Percentiles rank a stretch among this genome's conserved stretches.
Evolutionary conservation across 345 rosid species (phyloP).

Genomic region (Brassica carinata): DNA sequence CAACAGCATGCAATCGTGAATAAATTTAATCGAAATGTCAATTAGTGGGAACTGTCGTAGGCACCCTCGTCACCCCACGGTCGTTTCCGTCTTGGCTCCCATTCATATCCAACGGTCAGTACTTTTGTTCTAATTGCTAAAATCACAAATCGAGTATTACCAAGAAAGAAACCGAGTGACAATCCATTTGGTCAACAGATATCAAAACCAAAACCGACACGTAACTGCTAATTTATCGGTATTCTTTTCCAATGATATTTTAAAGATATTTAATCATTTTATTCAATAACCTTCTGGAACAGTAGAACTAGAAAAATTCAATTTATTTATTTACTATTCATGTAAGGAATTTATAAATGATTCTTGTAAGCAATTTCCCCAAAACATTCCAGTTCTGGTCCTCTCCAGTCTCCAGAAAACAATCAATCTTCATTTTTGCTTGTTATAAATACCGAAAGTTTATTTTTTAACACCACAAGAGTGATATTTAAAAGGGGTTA

Average conservation of each 20-base stretch:
- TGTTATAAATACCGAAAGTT: background rate
- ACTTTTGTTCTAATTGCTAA: background rate
- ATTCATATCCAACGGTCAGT: constrained; percentile 31
- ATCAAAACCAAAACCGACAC: constrained; percentile 26
- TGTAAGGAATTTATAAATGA: background rate
- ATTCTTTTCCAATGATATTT: background rate
- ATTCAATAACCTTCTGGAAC: constrained; percentile 18
- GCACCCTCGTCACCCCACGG: constrained; percentile 44
- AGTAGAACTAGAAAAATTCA: background rate
- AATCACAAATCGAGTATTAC: background rate
- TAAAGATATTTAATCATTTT: background rate
- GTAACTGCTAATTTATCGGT: constrained; percentile 20
- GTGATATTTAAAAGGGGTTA: constrained; percentile 22
- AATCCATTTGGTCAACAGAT: constrained; percentile 21
- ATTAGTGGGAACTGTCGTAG: constrained; percentile 40
- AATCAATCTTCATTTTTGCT: background rate
- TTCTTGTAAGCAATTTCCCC: background rate
- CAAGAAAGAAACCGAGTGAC: constrained; percentile 8
- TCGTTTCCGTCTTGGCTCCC: constrained; percentile 28
- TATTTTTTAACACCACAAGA: constrained; percentile 24
- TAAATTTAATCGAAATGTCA: constrained; percentile 13
- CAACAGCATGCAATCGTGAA: constrained; percentile 31
- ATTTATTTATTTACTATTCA: background rate
- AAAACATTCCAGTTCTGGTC: background rate
- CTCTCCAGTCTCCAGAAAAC: background rate